These are phyloP conservation scores for Hypoxylon fuscum DNA, from an alignment of 495 filamentous ascomycete species.

Conservation along the genomic window DNA sequence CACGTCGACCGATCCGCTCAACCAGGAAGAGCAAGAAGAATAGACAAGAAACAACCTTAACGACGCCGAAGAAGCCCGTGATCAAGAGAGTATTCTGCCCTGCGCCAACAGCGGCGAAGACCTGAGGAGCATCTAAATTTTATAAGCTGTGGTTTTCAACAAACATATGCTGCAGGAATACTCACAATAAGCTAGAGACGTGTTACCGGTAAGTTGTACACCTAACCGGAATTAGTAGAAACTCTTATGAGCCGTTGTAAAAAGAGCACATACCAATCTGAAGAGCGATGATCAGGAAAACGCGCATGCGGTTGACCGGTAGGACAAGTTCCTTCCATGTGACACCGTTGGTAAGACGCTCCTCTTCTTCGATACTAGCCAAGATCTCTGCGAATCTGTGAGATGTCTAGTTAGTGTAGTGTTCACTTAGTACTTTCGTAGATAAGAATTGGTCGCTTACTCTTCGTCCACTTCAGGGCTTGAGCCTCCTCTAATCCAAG, in stretches of 20 bases:
- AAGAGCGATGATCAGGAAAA: constrained; percentile 53
- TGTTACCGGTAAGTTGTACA: constrained; percentile 59
- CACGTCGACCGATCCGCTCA: constrained; percentile 50
- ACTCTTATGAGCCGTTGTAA: neutral
- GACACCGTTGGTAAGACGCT: constrained; percentile 54
- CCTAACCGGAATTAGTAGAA: constrained; percentile 39
- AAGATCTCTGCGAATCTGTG: constrained; percentile 54
- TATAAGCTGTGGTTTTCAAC: neutral
- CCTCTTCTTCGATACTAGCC: constrained; percentile 53
- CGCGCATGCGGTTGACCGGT: constrained; percentile 55
- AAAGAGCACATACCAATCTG: constrained; percentile 38
- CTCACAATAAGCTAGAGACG: constrained; percentile 56
- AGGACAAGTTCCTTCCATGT: constrained; percentile 55
- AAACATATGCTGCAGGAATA: too few species aligned
- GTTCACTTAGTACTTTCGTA: neutral
- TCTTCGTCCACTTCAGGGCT: constrained; percentile 52
- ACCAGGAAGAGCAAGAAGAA: constrained; percentile 51
- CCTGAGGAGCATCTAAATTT: constrained; percentile 51
- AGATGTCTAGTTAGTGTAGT: constrained; percentile 3
- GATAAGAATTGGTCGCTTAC: constrained; percentile 1
- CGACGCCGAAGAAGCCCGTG: constrained; percentile 59
- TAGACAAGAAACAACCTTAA: constrained; percentile 56
- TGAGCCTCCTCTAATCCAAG: constrained; percentile 57
- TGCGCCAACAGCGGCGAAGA: constrained; percentile 58
- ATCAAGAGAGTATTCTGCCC: constrained; percentile 54